Percentiles rank a stretch among this genome's conserved stretches.
Conservation (phyloP, 345 rosid genomes). For the Eucalyptus pumila region DNA sequence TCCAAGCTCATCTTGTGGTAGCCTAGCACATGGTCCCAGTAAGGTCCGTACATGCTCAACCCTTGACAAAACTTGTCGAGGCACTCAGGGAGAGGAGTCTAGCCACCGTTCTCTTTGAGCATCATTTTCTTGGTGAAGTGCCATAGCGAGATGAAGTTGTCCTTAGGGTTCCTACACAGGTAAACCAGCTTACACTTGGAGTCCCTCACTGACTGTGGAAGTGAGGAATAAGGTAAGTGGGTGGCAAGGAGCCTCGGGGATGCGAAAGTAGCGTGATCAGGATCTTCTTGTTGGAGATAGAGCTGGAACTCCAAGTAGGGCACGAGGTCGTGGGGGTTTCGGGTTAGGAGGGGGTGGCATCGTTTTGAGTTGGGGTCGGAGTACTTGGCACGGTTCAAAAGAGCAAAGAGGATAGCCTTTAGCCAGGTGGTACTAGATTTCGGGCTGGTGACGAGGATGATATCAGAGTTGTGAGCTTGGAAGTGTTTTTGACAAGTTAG, state of each 20-base stretch:
- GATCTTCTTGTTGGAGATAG: background rate
- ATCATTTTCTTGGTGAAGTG: background rate
- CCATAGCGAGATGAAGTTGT: background rate
- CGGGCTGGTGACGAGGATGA: background rate
- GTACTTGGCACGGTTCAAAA: too few relatives aligned
- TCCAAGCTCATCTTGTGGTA: background rate
- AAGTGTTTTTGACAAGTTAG: background rate
- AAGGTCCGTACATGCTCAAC: background rate
- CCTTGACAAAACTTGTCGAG: background rate
- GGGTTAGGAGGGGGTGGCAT: background rate
- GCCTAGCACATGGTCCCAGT: background rate
- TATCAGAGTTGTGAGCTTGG: background rate
- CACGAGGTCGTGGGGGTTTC: background rate
- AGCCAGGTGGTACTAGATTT: background rate
- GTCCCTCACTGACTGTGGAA: background rate
- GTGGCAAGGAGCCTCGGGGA: background rate
- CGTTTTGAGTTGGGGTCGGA: too few relatives aligned
- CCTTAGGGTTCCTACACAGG: background rate
- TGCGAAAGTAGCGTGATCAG: background rate
- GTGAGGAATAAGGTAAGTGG: background rate
- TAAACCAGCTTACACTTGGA: background rate
- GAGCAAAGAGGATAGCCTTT: too few relatives aligned
- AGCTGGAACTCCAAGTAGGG: background rate
- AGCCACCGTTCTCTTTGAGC: background rate
- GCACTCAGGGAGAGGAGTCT: background rate